Evolutionary conservation across 2,329 filamentous ascomycete species (phyloP).

Genomic region (Hypoxylon sp.): DNA sequence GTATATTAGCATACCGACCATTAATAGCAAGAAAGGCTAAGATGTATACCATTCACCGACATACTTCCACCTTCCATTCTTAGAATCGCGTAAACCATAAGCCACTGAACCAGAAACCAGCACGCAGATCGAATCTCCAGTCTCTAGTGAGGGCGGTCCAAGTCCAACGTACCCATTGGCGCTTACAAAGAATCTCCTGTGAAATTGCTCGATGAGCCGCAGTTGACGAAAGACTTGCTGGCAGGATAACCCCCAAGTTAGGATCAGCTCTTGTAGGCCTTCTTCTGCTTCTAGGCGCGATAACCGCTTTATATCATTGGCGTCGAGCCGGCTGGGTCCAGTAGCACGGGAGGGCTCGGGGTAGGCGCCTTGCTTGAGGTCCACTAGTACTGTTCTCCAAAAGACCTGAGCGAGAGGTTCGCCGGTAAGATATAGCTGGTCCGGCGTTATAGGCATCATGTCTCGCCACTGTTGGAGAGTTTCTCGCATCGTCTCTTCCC

Average conservation of each 20-base stretch:
- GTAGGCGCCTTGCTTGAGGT: not conserved
- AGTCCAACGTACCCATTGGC: not conserved
- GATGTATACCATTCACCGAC: not conserved
- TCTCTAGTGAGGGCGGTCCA: not conserved
- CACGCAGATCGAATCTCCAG: not conserved
- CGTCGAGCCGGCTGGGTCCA: not conserved
- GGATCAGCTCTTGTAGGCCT: not conserved
- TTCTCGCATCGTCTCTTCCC: slow-evolving; percentile 1
- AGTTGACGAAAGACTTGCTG: not conserved
- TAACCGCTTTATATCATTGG: not conserved
- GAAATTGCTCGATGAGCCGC: not conserved
- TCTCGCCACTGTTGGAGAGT: not conserved
- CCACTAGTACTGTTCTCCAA: not conserved
- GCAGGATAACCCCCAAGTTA: not conserved
- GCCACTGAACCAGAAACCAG: not conserved
- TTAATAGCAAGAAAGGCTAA: not conserved
- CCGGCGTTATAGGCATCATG: not conserved
- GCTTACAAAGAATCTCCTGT: not conserved
- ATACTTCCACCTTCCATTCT: slow-evolving; percentile 1
- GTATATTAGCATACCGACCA: not conserved
- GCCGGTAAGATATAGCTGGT: not conserved
- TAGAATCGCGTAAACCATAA: not conserved
- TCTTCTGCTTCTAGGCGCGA: not conserved
- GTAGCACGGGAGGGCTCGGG: not conserved
- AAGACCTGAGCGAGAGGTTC: not conserved